Evolutionary conservation across 805 yeast species (phyloP), one percentile per base, ranked within the genome.

Genomic region (Yamadazyma phyllophila): DNA sequence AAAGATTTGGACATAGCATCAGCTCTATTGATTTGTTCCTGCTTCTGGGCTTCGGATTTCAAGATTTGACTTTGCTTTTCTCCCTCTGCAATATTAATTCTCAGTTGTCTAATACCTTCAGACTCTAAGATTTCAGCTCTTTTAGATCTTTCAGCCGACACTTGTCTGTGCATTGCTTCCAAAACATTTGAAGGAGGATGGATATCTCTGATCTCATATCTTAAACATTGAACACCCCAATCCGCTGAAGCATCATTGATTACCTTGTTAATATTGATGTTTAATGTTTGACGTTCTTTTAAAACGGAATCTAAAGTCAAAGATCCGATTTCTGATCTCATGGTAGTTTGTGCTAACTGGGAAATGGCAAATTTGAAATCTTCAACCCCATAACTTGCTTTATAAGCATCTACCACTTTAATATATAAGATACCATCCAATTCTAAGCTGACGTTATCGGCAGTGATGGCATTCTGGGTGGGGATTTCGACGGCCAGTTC

Each of bases 131-230:
- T 88, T 63, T 88, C 92, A 2, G 96, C 96, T 49, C 96, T 74
- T 62, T 88, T 88, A 42, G 90, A 82, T 55, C 96, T 73, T 64
- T 88, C 96, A 37, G 95, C 94, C 48, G 85, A 78, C 17, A 88
- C 96, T 65, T 86, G 96, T 61, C 92, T 79, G 65, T 88, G 96
- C 96, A 88, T 88, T 24, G 96, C 94, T 57, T 85, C 91, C 56
- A 88, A 77, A 9, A 88, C 96, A 54, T 86, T 85, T 31, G 76
- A 76, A 2, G 96, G 96, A 1, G 96, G 96, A 61, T 88, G 90
- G 48, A 88, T 88, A 60, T 88, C 96, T 59, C 90, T 78, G 66
- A 88, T 87, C 63, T 88, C 96, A 64, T 88, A 87, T 59, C 96
- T 78, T 50, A 88, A 71, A 60, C 95, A 88, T 58, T 78, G 76